These are phyloP conservation scores for Blastobotrys raffinosifermentans DNA, from an alignment of 1,139 yeast genomes.

Conservation along the genomic window DNA sequence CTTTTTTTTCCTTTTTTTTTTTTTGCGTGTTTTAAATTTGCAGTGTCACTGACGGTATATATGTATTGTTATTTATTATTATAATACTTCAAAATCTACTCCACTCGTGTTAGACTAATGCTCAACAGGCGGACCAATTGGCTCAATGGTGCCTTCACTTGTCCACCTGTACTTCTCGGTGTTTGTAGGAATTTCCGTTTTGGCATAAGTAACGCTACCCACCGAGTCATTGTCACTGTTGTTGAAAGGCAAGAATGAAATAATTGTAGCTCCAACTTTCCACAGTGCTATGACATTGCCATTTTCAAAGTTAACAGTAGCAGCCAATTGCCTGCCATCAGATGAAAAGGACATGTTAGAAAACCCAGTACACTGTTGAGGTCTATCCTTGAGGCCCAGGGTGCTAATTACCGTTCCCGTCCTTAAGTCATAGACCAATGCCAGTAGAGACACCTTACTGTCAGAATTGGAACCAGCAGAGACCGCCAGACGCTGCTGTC, in stretches of 20 bases:
- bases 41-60: too few species aligned
- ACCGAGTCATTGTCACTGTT: constrained; percentile 1
- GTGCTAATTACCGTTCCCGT: constrained; percentile 22
- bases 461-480: constrained; percentile 9
- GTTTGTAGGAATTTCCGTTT: neutral
- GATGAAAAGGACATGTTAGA: constrained; percentile 20
- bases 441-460: constrained; percentile 10
- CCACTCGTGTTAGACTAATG: too few species aligned
- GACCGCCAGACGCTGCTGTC: constrained; percentile 26
- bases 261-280: constrained; percentile 18
- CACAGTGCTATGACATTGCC: constrained; percentile 5
- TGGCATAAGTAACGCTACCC: neutral
- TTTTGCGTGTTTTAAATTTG: neutral
- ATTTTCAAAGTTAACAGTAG: constrained; percentile 9
- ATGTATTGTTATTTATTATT: too few species aligned
- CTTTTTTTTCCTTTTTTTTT: constrained; percentile 2
- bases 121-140: too few species aligned
- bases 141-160: too few species aligned
- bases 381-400: constrained; percentile 11
- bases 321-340: constrained; percentile 24
- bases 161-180: neutral
- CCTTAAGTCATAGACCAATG: constrained; percentile 24
- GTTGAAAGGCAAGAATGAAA: constrained; percentile 15
- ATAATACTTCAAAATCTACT: too few species aligned
- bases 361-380: constrained; percentile 4